Conservation (phyloP, 345 rosid species). For the Eucalyptus cloeziana region DNA sequence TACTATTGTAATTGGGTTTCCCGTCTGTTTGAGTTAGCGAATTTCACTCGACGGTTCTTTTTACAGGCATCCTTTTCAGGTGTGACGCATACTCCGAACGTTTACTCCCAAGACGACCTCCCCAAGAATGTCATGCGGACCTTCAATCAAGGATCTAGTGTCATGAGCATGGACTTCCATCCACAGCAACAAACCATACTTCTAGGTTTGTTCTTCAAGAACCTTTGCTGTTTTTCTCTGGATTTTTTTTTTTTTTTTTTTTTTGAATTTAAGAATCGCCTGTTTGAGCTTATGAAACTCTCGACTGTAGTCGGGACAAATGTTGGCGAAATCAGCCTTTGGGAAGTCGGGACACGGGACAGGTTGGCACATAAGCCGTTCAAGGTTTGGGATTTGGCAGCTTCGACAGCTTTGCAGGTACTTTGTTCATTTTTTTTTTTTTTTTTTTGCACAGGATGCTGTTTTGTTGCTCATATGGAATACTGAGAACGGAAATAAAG, state of each 20-base stretch:
- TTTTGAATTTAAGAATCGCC: background rate
- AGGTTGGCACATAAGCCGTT: conserved; percentile 24
- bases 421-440: background rate
- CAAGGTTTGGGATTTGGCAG: conserved; percentile 31
- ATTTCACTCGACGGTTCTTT: background rate
- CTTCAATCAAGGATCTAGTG: conserved; percentile 32
- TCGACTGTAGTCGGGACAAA: conserved; percentile 30
- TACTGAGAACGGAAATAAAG: background rate
- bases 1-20: background rate
- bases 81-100: conserved; percentile 29
- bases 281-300: background rate
- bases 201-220: conserved; percentile 13
- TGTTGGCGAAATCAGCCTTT: conserved; percentile 29
- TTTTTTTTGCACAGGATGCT: background rate
- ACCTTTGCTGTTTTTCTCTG: background rate
- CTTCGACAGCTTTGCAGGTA: conserved; percentile 30
- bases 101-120: conserved; percentile 38
- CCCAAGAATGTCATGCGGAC: conserved; percentile 15
- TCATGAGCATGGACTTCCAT: conserved; percentile 47
- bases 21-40: background rate
- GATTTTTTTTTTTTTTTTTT: background rate
- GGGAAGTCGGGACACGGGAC: conserved; percentile 33
- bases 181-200: conserved; percentile 33
- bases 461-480: background rate
- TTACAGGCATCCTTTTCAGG: conserved; percentile 30